Evolutionary conservation across 2,329 filamentous ascomycete genomes (phyloP).

Genomic region (Periconia macrospinosa): DNA sequence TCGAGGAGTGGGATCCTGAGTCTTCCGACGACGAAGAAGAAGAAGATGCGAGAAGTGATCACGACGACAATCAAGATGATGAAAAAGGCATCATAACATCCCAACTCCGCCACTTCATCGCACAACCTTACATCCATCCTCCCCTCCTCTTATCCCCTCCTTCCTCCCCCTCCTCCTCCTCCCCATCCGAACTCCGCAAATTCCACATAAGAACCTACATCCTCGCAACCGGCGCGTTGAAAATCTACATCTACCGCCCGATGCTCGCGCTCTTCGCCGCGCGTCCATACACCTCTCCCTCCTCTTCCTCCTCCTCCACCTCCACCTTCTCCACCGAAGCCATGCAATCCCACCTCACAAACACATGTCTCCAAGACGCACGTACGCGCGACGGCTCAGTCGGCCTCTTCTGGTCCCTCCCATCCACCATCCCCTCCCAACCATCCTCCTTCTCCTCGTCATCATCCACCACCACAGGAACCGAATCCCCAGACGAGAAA

Average conservation of each 20-base stretch:
- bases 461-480: no score
- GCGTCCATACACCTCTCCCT: slow-evolving; percentile 69
- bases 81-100: slow-evolving; percentile 72
- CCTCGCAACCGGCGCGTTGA: slow-evolving; percentile 74
- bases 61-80: slow-evolving; percentile 38
- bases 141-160: slow-evolving; percentile 66
- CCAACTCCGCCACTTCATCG: slow-evolving; percentile 93
- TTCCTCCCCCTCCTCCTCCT: not conserved
- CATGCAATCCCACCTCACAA: slow-evolving; percentile 82
- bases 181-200: slow-evolving; percentile 60
- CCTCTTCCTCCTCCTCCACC: slow-evolving; percentile 31
- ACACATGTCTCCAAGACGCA: slow-evolving; percentile 82
- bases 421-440: slow-evolving; percentile 29
- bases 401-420: slow-evolving; percentile 72
- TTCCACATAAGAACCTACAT: slow-evolving; percentile 96
- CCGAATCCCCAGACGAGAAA: no score
- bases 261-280: slow-evolving; percentile 95
- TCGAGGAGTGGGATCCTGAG: slow-evolving; percentile 84
- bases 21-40: slow-evolving; percentile 61
- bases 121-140: slow-evolving; percentile 90
- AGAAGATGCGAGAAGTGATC: slow-evolving; percentile 28
- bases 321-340: slow-evolving; percentile 35
- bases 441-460: slow-evolving; percentile 16
- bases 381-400: slow-evolving; percentile 66
- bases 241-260: slow-evolving; percentile 81